phyloP scores from a whole-genome alignment of 164 flowering plant species.

The Vitis amurensis region DNA sequence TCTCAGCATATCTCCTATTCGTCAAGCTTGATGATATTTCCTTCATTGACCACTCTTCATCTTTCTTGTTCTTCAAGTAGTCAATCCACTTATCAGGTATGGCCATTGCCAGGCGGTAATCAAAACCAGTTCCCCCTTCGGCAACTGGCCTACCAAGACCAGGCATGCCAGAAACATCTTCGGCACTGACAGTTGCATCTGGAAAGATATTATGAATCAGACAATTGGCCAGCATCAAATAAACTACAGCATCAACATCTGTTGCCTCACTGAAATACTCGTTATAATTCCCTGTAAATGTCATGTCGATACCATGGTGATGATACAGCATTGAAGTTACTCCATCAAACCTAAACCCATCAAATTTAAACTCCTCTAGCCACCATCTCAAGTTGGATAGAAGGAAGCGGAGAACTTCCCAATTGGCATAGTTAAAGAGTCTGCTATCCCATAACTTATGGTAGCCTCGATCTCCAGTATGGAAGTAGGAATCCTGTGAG shows the following conservation, averaged over 20 bases:
- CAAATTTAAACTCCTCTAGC: constrained; percentile 90
- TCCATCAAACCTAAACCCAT: constrained; percentile 98
- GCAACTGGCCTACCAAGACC: constrained; percentile 74
- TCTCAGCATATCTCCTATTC: constrained; percentile 90
- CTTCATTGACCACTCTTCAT: constrained; percentile 89
- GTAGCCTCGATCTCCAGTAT: constrained; percentile 83
- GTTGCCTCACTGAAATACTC: constrained; percentile 92
- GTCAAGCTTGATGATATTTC: constrained; percentile 73
- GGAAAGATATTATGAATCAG: constrained; percentile 67
- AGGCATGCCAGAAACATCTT: constrained; percentile 99
- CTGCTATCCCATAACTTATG: constrained; percentile 95
- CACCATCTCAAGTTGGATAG: constrained; percentile 95
- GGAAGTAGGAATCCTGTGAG: constrained; percentile 88
- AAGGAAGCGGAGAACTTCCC: constrained; percentile 98
- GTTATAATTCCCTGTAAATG: constrained; percentile 72
- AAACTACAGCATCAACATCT: constrained; percentile 94
- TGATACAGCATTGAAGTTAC: constrained; percentile 97
- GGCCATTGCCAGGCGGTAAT: constrained; percentile 93
- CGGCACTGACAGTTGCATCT: constrained; percentile 88
- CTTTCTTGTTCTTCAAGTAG: constrained; percentile 79
- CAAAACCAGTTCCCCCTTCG: constrained; percentile 93
- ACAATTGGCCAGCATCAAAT: constrained; percentile 84
- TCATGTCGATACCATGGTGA: constrained; percentile 88
- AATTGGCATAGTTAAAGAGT: constrained; percentile 87
- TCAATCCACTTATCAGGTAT: constrained; percentile 98